Evolutionary conservation across 371 early-diverging fungal species (phyloP).

Genomic region (Circinella umbellata): DNA sequence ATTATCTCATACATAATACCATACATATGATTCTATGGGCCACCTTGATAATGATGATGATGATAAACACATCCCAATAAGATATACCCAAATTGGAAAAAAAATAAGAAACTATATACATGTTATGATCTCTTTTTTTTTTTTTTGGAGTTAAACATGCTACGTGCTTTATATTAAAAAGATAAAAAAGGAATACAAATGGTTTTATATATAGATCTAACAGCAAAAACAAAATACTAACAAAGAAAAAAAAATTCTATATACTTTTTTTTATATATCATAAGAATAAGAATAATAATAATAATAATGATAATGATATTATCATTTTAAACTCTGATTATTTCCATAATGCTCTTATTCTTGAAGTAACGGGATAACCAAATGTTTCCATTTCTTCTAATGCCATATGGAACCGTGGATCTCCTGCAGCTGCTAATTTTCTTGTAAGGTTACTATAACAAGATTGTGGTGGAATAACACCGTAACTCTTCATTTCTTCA

Average conservation of each 20-base stretch:
- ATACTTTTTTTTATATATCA: not conserved
- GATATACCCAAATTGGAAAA: too few species aligned
- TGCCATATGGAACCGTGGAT: conserved; percentile 70
- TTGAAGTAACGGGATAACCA: conserved; percentile 43
- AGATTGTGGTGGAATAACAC: conserved; percentile 63
- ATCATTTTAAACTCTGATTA: not conserved
- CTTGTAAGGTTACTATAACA: conserved; percentile 62
- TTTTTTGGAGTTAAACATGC: too few species aligned
- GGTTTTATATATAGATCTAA: not conserved
- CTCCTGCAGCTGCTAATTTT: conserved; percentile 67
- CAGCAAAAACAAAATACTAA: not conserved
- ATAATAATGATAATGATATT: too few species aligned
- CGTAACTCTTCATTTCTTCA: conserved; percentile 77
- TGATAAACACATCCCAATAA: too few species aligned
- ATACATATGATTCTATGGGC: too few species aligned
- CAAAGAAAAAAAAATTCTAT: conserved; percentile 1
- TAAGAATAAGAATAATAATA: too few species aligned
- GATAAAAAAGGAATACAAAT: not conserved
- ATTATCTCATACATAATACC: too few species aligned
- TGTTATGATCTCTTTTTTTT: too few species aligned
- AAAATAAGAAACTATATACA: too few species aligned
- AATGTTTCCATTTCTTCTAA: conserved; percentile 76
- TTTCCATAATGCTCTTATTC: conserved; percentile 32
- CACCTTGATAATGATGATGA: too few species aligned
- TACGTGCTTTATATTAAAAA: too few species aligned